phyloP scores from a whole-genome alignment of 2,329 filamentous ascomycete genomes.

The Sarocladium kiliense region DNA sequence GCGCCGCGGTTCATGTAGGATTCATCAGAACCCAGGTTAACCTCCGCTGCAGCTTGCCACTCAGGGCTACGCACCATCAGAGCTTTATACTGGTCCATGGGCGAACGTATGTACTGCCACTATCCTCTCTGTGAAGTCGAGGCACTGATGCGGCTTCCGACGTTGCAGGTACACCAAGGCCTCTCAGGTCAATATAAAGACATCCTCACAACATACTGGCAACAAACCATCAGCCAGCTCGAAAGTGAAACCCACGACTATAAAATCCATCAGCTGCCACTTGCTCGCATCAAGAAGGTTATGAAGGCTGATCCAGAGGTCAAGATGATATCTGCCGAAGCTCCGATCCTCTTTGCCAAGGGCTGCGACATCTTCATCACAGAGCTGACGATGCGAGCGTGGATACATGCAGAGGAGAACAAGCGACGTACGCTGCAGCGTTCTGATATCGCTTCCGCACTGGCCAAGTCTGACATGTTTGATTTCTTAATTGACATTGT shows the following conservation, averaged over 20 bases:
- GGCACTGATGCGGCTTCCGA: background rate
- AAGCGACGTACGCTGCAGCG: constrained; percentile 93
- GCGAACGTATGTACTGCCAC: constrained; percentile 65
- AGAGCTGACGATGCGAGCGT: constrained; percentile 96
- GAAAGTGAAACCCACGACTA: constrained; percentile 96
- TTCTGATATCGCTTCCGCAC: constrained; percentile 90
- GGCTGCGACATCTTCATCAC: constrained; percentile 99
- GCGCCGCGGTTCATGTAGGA: no score
- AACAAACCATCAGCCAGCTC: constrained; percentile 93
- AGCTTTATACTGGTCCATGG: constrained; percentile 92
- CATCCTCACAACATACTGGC: constrained; percentile 98
- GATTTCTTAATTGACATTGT: constrained; percentile 99
- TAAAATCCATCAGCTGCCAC: constrained; percentile 92
- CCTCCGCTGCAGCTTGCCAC: constrained; percentile 63
- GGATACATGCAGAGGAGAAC: constrained; percentile 99
- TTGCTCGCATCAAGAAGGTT: constrained; percentile 99
- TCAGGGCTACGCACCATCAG: constrained; percentile 83
- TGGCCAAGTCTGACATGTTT: constrained; percentile 99
- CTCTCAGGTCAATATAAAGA: constrained; percentile 90
- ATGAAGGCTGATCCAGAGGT: constrained; percentile 99
- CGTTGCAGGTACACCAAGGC: constrained; percentile 80
- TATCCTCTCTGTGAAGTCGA: background rate
- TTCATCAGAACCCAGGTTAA: constrained; percentile 19
- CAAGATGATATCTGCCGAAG: constrained; percentile 99
- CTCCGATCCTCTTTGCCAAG: constrained; percentile 95